These are phyloP conservation scores for Pilobolus umbonatus DNA, from an alignment of 192 early-diverging fungal genomes.

Conservation along the genomic window DNA sequence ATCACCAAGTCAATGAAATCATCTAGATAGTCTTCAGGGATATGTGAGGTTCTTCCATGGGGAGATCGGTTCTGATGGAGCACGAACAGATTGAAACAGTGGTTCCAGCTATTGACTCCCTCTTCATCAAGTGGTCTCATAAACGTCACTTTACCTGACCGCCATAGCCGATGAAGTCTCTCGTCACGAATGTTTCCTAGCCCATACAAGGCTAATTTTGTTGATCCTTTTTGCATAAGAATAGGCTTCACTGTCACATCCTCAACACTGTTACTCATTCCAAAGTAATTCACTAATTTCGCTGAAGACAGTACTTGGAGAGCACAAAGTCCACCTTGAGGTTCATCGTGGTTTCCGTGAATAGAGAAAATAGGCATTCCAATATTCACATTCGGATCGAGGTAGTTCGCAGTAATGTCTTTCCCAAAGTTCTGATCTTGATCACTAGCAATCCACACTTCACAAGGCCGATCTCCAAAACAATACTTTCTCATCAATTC, in stretches of 20 bases:
- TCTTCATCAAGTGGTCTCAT: constrained; percentile 55
- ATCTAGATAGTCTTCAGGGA: constrained; percentile 83
- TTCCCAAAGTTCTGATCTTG: constrained; percentile 65
- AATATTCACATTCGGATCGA: constrained; percentile 84
- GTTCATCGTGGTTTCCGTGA: constrained; percentile 98
- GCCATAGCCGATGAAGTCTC: constrained; percentile 75
- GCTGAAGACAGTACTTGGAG: constrained; percentile 75
- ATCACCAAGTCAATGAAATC: constrained; percentile 78
- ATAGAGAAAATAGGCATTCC: constrained; percentile 89
- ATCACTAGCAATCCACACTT: constrained; percentile 74
- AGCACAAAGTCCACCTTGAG: constrained; percentile 76
- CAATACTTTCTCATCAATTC: constrained; percentile 62
- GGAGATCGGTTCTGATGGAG: constrained; percentile 89
- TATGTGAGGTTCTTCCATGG: constrained; percentile 79
- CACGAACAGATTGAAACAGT: constrained; percentile 76
- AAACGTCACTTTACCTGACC: constrained; percentile 64
- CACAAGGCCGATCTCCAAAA: constrained; percentile 61
- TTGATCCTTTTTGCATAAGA: constrained; percentile 72
- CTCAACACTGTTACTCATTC: constrained; percentile 64
- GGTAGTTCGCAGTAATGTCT: constrained; percentile 74
- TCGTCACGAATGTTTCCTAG: constrained; percentile 93
- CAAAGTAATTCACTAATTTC: constrained; percentile 94
- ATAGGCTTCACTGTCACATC: constrained; percentile 77
- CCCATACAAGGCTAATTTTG: constrained; percentile 79
- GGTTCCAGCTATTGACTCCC: constrained; percentile 61